A percentile compares a stretch with the other conserved stretches of the same genome.
These are phyloP conservation scores for Venturia asperata DNA, from an alignment of 2,329 filamentous ascomycete species.

Conservation along the genomic window DNA sequence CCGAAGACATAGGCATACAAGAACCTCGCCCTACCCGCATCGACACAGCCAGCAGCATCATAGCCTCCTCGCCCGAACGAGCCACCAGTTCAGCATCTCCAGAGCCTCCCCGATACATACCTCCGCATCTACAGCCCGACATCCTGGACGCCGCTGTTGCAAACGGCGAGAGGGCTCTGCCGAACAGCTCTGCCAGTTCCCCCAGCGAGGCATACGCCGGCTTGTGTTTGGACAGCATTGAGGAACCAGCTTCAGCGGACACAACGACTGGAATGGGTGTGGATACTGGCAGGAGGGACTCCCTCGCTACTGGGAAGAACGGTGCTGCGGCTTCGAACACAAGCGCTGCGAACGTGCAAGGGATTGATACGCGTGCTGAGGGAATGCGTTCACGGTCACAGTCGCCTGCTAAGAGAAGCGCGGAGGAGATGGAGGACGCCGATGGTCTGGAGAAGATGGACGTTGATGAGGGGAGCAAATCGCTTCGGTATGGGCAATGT, in stretches of 20 bases:
- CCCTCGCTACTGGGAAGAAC: neutral
- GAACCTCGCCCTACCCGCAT: neutral
- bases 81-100: slow-evolving; percentile 30
- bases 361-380: slow-evolving; percentile 29
- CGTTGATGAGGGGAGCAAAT: neutral
- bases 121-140: slow-evolving; percentile 50
- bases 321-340: slow-evolving; percentile 5
- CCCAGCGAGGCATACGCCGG: slow-evolving; percentile 49
- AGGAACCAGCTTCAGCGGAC: neutral
- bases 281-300: slow-evolving; percentile 6
- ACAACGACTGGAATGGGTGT: slow-evolving; percentile 5
- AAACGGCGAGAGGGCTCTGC: slow-evolving; percentile 22
- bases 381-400: slow-evolving; percentile 39
- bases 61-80: slow-evolving; percentile 23
- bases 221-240: slow-evolving; percentile 40
- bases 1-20: slow-evolving; percentile 9
- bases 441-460: slow-evolving; percentile 21
- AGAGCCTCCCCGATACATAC: slow-evolving; percentile 44
- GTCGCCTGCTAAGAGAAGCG: slow-evolving; percentile 50
- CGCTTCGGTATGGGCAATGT: neutral
- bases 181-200: slow-evolving; percentile 35
- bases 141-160: slow-evolving; percentile 29
- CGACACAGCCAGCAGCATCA: slow-evolving; percentile 5
- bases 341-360: neutral
- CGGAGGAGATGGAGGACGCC: slow-evolving; percentile 47